Base-by-base conservation (phyloP, 225 moss, liverwort and hornwort genomes). In the Rhytidiadelphus loreus region DNA sequence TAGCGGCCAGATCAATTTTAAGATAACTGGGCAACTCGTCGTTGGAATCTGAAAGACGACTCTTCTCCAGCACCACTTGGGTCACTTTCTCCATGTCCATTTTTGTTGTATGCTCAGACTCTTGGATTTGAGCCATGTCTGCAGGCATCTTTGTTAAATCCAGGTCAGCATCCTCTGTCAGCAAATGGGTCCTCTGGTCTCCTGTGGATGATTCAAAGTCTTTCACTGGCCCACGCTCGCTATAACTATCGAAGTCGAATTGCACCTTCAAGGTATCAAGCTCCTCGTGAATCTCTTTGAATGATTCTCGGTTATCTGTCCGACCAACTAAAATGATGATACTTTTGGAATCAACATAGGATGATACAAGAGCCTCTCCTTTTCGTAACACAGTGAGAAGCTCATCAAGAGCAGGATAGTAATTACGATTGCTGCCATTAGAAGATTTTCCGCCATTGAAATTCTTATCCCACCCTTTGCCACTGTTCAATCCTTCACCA, bases 251-350 rank as follows among this genome's bases (percentile, higher is more conserved):
- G 22, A 92, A 86, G 20, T 63, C 72, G 16, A 90, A 86, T 57
- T 81, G 60, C 25, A 33, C 85, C 77, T 70, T 68, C 83, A 88
- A 77, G 37, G 55, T 71, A 16, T 90, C 90, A 22, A 92, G 82
- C 30, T 90, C 90, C 16, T 78, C 76, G 41, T 90, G 86, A 33
- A 92, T 86, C 84, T 90, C 92, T 74, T 90, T 33, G 39, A 92
- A 92, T 4, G 92, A 88, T 65, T 90, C 86, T 23, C 86, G 80
- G 35, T 92, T 88, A 55, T 92, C 88, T 13, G 83, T 68, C 55
- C 81, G 21, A 13, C 48, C 74, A 30, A 89, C 2, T 30, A 76
- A 39, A 16, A 48, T 46, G 64, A 0, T 58, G 41, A 82, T 76
- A 57, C 86, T n/a, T 30, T 20, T 23, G 80, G 19, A 68, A 84